These are phyloP conservation scores for Kalanchoe fedtschenkoi DNA, from an alignment of 164 flowering plant species.

Conservation along the genomic window DNA sequence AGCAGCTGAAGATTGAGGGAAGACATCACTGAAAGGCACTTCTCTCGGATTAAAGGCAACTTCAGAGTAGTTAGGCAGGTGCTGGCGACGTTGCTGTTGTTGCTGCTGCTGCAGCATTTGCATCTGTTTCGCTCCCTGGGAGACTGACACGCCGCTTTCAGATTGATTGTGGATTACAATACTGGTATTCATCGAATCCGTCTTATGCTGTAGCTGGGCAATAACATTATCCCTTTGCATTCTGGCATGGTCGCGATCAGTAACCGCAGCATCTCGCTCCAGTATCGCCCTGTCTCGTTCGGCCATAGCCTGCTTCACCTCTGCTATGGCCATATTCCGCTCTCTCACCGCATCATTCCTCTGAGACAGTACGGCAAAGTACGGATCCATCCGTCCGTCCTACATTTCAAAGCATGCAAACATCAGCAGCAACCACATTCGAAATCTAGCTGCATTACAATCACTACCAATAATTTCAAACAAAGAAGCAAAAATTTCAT, in stretches of 20 bases:
- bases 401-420: not conserved
- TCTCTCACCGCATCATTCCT: constrained; percentile 77
- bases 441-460: not conserved
- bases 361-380: constrained; percentile 44
- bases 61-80: constrained; percentile 15
- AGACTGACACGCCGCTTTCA: constrained; percentile 12
- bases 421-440: not conserved
- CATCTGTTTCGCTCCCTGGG: constrained; percentile 19
- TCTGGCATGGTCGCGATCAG: constrained; percentile 34
- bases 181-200: not conserved
- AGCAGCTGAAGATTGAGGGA: constrained; percentile 23
- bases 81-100: constrained; percentile 12
- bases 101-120: constrained; percentile 18
- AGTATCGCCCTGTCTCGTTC: constrained; percentile 58
- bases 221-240: constrained; percentile 49
- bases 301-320: constrained; percentile 56
- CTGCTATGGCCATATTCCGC: constrained; percentile 52
- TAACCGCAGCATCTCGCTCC: constrained; percentile 57
- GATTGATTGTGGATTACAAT: constrained; percentile 12
- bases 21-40: constrained; percentile 22
- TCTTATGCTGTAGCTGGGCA: constrained; percentile 28
- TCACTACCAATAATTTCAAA: not conserved
- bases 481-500: not conserved
- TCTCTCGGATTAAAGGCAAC: constrained; percentile 20
- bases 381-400: constrained; percentile 9